Evolutionary conservation across 768 basidiomycete species (phyloP).

Genomic region (Sarcodon sp.): DNA sequence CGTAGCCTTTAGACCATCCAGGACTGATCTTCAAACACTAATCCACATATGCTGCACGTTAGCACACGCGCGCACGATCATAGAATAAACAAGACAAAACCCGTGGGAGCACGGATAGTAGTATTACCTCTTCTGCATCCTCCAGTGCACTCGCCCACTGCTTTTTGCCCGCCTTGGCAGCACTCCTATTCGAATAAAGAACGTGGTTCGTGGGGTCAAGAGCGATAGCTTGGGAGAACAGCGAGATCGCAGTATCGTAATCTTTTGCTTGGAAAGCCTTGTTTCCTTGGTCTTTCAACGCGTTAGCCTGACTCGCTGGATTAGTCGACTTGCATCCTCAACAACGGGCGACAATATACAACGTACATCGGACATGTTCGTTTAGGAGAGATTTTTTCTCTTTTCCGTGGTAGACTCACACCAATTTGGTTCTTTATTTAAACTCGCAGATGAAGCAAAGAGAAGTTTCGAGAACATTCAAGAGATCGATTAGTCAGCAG

Average conservation of each 20-base stretch:
- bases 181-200: slow-evolving; percentile 86
- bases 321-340: neutral
- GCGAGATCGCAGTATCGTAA: slow-evolving; percentile 77
- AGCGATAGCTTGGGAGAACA: slow-evolving; percentile 73
- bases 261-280: slow-evolving; percentile 92
- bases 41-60: neutral
- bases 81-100: neutral
- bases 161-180: slow-evolving; percentile 79
- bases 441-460: neutral
- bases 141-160: slow-evolving; percentile 63
- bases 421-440: neutral
- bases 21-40: slow-evolving; percentile 75
- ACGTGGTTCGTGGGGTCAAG: slow-evolving; percentile 80
- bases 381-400: neutral
- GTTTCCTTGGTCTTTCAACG: slow-evolving; percentile 88
- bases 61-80: neutral
- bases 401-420: neutral
- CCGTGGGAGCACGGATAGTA: neutral
- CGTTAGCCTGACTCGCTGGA: slow-evolving; percentile 12
- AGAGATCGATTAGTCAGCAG: neutral
- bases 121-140: slow-evolving; percentile 84
- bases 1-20: slow-evolving; percentile 83
- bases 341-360: neutral
- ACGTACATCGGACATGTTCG: neutral
- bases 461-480: neutral